phyloP scores from a whole-genome alignment of 345 rosid species.

The Aquilaria sinensis region DNA sequence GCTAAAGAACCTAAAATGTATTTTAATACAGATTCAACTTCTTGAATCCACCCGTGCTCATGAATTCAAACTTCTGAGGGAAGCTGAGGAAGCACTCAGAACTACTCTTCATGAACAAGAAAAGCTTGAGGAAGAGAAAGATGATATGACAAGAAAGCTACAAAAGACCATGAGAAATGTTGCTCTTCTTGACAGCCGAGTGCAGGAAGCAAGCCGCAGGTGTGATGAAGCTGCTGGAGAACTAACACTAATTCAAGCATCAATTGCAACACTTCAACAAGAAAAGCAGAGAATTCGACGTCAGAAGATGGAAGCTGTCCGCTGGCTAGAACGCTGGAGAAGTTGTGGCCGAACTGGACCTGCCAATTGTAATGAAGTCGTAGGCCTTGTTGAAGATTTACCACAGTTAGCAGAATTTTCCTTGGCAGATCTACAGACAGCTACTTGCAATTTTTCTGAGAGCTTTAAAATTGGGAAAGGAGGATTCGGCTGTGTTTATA shows the following conservation, averaged over 20 bases:
- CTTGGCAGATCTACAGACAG: constrained; percentile 46
- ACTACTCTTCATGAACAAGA: constrained; percentile 28
- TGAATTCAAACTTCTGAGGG: constrained; percentile 39
- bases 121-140: constrained; percentile 44
- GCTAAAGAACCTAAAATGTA: too few species aligned
- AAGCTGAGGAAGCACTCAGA: constrained; percentile 42
- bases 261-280: constrained; percentile 45
- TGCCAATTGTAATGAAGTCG: constrained; percentile 37
- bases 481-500: constrained; percentile 60
- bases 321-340: constrained; percentile 72
- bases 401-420: constrained; percentile 58
- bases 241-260: constrained; percentile 36
- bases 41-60: constrained; percentile 32
- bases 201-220: constrained; percentile 41
- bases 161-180: constrained; percentile 48
- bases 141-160: constrained; percentile 31
- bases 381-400: constrained; percentile 42
- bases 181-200: constrained; percentile 48
- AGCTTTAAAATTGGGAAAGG: constrained; percentile 66
- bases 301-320: constrained; percentile 62
- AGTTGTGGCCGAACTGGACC: constrained; percentile 35
- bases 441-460: constrained; percentile 71
- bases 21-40: constrained; percentile 34
- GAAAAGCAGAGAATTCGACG: constrained; percentile 51
- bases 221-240: constrained; percentile 46